Percentiles rank a stretch among this genome's conserved stretches.
Evolutionary conservation across 345 rosid species (phyloP).

Genomic region (Melaleuca alternifolia): DNA sequence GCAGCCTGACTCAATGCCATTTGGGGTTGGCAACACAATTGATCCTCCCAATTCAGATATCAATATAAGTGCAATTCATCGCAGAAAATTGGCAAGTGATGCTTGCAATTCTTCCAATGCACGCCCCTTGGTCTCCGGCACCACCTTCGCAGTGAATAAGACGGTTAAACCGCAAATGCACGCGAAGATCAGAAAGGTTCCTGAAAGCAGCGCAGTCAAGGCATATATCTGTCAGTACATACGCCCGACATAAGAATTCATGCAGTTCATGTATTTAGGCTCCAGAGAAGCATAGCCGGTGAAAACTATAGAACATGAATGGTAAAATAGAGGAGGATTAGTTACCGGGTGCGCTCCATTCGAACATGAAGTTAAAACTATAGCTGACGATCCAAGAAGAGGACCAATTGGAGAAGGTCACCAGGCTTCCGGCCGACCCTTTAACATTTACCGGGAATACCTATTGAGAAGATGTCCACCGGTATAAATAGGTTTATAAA

Average conservation of each 20-base stretch:
- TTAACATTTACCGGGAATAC: slow-evolving; percentile 18
- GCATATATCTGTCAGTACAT: not conserved
- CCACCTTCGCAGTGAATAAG: slow-evolving; percentile 25
- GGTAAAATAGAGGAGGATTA: not conserved
- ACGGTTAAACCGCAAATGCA: slow-evolving; percentile 15
- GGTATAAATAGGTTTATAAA: not conserved
- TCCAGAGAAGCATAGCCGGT: not conserved
- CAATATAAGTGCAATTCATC: not conserved
- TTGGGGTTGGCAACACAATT: not conserved
- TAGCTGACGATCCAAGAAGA: slow-evolving; percentile 38
- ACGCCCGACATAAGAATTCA: not conserved
- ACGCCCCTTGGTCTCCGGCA: slow-evolving; percentile 58
- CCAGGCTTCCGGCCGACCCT: slow-evolving; percentile 49
- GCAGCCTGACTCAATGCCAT: not conserved
- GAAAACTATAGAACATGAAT: not conserved
- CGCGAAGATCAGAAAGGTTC: slow-evolving; percentile 25
- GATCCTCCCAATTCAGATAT: not conserved
- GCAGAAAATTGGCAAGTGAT: slow-evolving; percentile 4
- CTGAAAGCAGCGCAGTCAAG: slow-evolving; percentile 6
- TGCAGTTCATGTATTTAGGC: not conserved
- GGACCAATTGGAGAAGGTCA: slow-evolving; percentile 34
- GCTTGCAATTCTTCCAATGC: slow-evolving; percentile 53
- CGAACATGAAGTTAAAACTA: slow-evolving; percentile 28
- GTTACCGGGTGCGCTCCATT: slow-evolving; percentile 45
- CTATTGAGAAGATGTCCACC: not conserved